A percentile compares a stretch with the other conserved stretches of the same genome.
phyloP scores from a whole-genome alignment of 768 basidiomycete genomes.

The Leccinum incarnatum region DNA sequence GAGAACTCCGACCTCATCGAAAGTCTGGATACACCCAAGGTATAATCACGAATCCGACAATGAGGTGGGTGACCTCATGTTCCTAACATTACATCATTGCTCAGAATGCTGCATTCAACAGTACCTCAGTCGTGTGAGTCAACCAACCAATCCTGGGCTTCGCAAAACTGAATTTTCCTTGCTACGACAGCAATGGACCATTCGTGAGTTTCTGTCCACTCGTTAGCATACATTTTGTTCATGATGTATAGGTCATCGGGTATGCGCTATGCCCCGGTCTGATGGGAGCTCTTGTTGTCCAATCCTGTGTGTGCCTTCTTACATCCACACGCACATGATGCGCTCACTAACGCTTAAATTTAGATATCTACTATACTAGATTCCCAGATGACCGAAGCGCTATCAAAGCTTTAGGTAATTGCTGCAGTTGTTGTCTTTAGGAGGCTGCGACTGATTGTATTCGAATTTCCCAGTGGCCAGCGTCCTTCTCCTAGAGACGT shows the following conservation, averaged over 20 bases:
- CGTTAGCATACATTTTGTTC: neutral
- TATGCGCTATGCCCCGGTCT: neutral
- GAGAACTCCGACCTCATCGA: neutral
- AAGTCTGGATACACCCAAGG: neutral
- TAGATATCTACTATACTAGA: neutral
- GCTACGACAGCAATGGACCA: neutral
- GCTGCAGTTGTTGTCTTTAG: neutral
- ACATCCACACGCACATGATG: neutral
- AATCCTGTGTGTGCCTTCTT: neutral
- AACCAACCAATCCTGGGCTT: neutral
- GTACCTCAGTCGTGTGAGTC: neutral
- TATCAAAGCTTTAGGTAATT: neutral
- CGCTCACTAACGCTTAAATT: neutral
- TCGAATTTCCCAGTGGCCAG: slow-evolving; percentile 15
- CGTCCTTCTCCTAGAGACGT: slow-evolving; percentile 17
- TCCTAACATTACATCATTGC: too few relatives aligned
- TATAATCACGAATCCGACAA: neutral
- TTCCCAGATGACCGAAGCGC: neutral
- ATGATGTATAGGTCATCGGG: neutral
- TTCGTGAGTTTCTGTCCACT: neutral
- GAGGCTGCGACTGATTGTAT: neutral
- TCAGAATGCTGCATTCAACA: neutral
- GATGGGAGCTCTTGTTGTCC: neutral
- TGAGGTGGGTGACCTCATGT: neutral
- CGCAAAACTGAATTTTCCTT: neutral